Evolutionary conservation across 345 rosid species (phyloP), one percentile per base, ranked within the genome.

Genomic region (Fremontodendron californicum): DNA sequence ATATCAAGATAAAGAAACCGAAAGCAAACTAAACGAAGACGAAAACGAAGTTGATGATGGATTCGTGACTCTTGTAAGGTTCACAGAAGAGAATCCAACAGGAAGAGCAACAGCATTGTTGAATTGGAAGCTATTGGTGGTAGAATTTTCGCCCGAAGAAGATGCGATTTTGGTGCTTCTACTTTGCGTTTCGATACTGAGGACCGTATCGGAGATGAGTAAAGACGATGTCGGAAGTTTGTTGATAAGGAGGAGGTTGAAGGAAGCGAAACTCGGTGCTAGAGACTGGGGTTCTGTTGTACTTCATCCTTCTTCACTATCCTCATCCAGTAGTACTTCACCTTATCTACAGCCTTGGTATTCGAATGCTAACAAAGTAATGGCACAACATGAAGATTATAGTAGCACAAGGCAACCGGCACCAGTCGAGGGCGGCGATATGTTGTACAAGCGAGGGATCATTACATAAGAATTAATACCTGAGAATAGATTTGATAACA

Each of bases 281-380:
- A 78, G 91, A 63, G 97, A 93, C 71, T 95, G 97, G 97, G 96
- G 96, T 63, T 92, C 97, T 2, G 96, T 90, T 12, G 76, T 85
- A 0, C 81, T 89, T 39, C 81, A 87, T 75, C 83, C 84, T 40
- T 80, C 89, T 23, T 83, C 85, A n/a, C 48, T 40, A 2, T 46
- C 88, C 7, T 33, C 87, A 0, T 43, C 80, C 9, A 94, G n/a
- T n/a, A 19, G 58, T 39, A 42, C 67, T 74, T 86, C 92, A 19
- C 84, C 89, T 2, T 82, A 86, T 55, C 78, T 90, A 39, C 88
- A 79, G 67, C 97, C 97, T 0, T 95, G 96, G 99, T 82, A 93
- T 75, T 84, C 87, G 89, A 86, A 93, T 81, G 87, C 93, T 9
- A 73, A 81, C 63, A 77, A 78, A 49, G 86, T 89, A 51, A 67